Conservation (phyloP, 1,284 basidiomycete genomes). For the Apiotrichum akiyoshidainum region DNA sequence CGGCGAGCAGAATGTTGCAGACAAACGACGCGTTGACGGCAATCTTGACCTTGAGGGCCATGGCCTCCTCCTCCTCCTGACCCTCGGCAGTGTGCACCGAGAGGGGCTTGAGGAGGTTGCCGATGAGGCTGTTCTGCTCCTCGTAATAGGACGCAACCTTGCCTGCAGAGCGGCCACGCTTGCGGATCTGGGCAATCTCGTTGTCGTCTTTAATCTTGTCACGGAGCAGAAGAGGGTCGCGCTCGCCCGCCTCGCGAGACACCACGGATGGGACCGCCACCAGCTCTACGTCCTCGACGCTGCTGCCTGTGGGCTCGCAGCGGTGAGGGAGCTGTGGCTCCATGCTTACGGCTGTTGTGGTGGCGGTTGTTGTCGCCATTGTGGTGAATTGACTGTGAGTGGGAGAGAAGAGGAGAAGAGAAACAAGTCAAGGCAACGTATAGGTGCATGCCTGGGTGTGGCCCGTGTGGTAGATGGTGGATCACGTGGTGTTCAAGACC, state of each 20-base stretch:
- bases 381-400: not conserved
- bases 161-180: conserved; percentile 16
- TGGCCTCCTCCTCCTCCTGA: conserved; percentile 34
- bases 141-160: conserved; percentile 62
- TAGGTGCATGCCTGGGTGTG: too few species aligned
- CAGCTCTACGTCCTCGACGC: conserved; percentile 37
- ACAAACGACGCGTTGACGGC: conserved; percentile 79
- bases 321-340: not conserved
- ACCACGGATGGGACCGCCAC: conserved; percentile 33
- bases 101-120: conserved; percentile 79
- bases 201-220: conserved; percentile 47
- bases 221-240: conserved; percentile 51
- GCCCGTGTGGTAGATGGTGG: too few species aligned
- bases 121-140: conserved; percentile 84
- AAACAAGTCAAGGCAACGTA: too few species aligned
- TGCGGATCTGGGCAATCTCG: conserved; percentile 40
- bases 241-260: conserved; percentile 44
- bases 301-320: not conserved
- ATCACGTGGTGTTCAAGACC: too few species aligned
- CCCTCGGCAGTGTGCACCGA: conserved; percentile 56
- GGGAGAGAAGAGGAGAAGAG: too few species aligned
- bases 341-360: not conserved
- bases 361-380: not conserved
- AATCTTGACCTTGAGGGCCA: conserved; percentile 68
- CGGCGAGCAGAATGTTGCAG: conserved; percentile 65